A percentile compares a stretch with the other conserved stretches of the same genome.
Conservation (phyloP, 495 filamentous ascomycete species). For the Hypoxylon perforatum region DNA sequence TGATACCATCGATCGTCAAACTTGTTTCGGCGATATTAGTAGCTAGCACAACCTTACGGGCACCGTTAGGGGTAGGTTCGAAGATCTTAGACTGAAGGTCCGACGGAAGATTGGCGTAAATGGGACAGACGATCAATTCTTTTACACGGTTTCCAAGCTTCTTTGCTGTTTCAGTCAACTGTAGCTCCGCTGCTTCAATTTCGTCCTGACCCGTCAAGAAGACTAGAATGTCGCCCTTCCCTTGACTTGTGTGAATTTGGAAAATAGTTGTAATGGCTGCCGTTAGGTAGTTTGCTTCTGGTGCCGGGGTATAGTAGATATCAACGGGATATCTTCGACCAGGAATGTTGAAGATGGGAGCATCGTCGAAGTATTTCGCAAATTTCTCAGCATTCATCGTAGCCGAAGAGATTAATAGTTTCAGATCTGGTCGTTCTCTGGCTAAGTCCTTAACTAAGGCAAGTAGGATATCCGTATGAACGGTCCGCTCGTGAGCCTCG, state of each 20-base stretch:
- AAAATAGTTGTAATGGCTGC: constrained; percentile 94
- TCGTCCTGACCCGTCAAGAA: constrained; percentile 93
- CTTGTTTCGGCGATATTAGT: constrained; percentile 93
- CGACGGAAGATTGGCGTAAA: constrained; percentile 88
- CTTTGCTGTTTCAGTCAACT: constrained; percentile 80
- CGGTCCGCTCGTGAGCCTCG: constrained; percentile 94
- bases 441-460: constrained; percentile 94
- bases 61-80: constrained; percentile 82
- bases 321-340: constrained; percentile 91
- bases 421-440: constrained; percentile 85
- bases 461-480: constrained; percentile 91
- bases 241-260: constrained; percentile 93
- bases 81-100: constrained; percentile 91
- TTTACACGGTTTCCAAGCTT: constrained; percentile 86
- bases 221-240: constrained; percentile 87
- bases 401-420: constrained; percentile 92
- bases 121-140: constrained; percentile 86
- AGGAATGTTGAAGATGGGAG: constrained; percentile 96
- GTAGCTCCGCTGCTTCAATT: constrained; percentile 85
- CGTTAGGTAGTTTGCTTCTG: constrained; percentile 93
- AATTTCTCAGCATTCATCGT: constrained; percentile 97
- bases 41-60: constrained; percentile 86
- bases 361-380: constrained; percentile 90
- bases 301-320: constrained; percentile 90
- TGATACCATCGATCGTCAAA: constrained; percentile 89